Percentiles rank a stretch among this genome's conserved stretches.
Conservation (phyloP, 352 stramenopile species). For the Globisporangium ultimum region DNA sequence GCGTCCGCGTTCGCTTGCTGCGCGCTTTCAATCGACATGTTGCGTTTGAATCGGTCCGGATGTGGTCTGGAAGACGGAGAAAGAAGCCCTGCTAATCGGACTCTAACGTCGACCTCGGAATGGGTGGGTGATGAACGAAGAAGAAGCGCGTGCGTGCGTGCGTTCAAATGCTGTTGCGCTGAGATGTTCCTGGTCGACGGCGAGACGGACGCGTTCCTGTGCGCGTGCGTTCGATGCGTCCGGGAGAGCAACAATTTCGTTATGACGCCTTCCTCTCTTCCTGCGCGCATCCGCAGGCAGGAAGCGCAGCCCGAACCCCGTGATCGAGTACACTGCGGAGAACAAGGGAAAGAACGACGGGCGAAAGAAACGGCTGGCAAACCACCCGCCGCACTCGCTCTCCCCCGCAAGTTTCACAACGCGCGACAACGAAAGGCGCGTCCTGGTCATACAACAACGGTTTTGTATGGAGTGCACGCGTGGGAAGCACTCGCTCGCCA, state of each 20-base stretch:
- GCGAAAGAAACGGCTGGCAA: slow-evolving; percentile 7
- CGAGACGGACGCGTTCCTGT: slow-evolving; percentile 20
- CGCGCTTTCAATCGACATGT: slow-evolving; percentile 48
- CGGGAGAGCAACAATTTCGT: slow-evolving; percentile 18
- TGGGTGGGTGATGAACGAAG: neutral
- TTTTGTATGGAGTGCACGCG: neutral
- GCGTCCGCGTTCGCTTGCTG: slow-evolving; percentile 19
- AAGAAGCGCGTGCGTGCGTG: neutral
- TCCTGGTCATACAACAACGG: neutral
- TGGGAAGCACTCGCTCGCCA: slow-evolving; percentile 8
- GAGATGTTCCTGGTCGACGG: neutral
- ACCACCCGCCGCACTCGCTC: slow-evolving; percentile 7
- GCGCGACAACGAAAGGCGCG: too few relatives aligned
- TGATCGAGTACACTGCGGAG: neutral
- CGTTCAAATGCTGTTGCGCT: neutral
- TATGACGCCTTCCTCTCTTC: slow-evolving; percentile 2
- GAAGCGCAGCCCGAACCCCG: too few relatives aligned
- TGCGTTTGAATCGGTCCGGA: neutral
- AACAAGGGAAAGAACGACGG: too few relatives aligned
- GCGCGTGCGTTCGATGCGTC: slow-evolving; percentile 11
- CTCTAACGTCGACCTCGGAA: neutral
- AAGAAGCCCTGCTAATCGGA: slow-evolving; percentile 17
- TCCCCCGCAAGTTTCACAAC: slow-evolving; percentile 1
- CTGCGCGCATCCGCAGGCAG: too few relatives aligned
- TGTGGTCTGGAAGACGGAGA: slow-evolving; percentile 1